Percentiles rank a stretch among this genome's conserved stretches.
Evolutionary conservation across 1,284 basidiomycete genomes (phyloP).

Genomic region (Cystobasidium pallidum): DNA sequence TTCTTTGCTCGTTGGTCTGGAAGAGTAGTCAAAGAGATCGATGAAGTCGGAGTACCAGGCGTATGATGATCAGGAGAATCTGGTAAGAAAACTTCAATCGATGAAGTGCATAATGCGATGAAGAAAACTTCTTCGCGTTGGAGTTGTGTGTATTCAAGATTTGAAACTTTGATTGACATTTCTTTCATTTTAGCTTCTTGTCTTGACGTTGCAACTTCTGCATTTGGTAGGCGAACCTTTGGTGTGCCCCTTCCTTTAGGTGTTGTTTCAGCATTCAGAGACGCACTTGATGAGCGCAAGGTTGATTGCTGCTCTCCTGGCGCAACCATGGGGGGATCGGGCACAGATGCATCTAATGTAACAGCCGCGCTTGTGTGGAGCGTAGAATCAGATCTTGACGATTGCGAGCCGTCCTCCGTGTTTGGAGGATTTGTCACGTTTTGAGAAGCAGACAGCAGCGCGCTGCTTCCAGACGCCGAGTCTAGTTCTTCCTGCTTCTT

Average conservation of each 20-base stretch:
- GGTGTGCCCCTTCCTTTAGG: constrained; percentile 1
- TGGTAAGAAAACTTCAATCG: constrained; percentile 46
- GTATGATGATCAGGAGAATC: too few species aligned
- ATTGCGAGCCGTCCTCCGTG: neutral
- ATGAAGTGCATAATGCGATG: constrained; percentile 58
- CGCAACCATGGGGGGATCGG: too few species aligned
- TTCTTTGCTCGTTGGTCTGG: constrained; percentile 11
- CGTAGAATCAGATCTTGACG: too few species aligned
- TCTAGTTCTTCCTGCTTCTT: neutral
- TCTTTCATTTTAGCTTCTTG: constrained; percentile 24
- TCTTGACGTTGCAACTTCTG: constrained; percentile 7
- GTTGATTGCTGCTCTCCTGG: too few species aligned
- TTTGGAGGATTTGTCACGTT: neutral
- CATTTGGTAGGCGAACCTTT: neutral
- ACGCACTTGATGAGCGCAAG: too few species aligned
- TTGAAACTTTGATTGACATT: constrained; percentile 59
- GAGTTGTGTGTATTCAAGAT: constrained; percentile 89
- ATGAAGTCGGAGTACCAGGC: too few species aligned
- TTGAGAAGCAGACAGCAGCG: neutral
- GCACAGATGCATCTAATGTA: too few species aligned
- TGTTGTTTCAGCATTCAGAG: neutral
- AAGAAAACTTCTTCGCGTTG: constrained; percentile 92
- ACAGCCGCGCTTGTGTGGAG: too few species aligned
- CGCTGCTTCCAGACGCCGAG: constrained; percentile 35
- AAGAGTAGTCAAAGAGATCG: too few species aligned